Evolutionary conservation across 139 green algal genomes (phyloP).

Genomic region (Coccomyxa sp.): DNA sequence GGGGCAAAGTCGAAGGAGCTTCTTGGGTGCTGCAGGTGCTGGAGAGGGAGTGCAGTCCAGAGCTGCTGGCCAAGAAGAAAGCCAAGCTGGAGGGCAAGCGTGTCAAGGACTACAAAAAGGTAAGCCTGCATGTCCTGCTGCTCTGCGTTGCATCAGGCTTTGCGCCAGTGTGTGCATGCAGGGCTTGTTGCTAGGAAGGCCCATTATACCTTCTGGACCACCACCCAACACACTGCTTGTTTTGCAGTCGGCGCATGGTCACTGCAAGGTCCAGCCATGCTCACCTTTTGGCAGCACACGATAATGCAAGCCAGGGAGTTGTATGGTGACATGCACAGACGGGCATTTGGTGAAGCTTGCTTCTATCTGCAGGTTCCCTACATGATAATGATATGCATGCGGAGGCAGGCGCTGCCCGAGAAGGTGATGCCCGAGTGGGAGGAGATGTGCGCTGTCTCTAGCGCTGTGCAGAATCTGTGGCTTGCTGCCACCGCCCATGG

Average conservation of each 20-base stretch:
- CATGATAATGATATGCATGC: constrained; percentile 46
- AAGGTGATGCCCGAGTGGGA: constrained; percentile 59
- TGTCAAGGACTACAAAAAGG: neutral
- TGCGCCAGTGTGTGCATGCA: too few species aligned
- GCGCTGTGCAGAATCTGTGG: constrained; percentile 52
- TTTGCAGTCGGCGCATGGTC: too few species aligned
- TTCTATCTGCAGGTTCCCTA: neutral
- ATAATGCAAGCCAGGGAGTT: too few species aligned
- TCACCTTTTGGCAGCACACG: too few species aligned
- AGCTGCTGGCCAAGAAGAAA: constrained; percentile 5
- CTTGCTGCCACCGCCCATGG: constrained; percentile 26
- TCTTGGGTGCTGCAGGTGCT: constrained; percentile 8
- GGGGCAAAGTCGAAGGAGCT: too few species aligned
- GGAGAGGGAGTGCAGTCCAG: neutral
- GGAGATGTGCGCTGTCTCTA: constrained; percentile 42
- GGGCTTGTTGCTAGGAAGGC: too few species aligned
- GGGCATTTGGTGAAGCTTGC: too few species aligned
- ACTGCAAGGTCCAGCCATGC: too few species aligned
- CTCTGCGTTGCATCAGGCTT: too few species aligned
- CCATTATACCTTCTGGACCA: too few species aligned
- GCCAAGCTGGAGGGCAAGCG: constrained; percentile 15
- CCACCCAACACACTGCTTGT: too few species aligned
- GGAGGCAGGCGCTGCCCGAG: constrained; percentile 26
- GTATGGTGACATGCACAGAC: too few species aligned
- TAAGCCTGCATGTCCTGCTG: neutral